A percentile compares a stretch with the other conserved stretches of the same genome.
Conservation (phyloP, 1,284 basidiomycete genomes). For the Boletellus sp. region DNA sequence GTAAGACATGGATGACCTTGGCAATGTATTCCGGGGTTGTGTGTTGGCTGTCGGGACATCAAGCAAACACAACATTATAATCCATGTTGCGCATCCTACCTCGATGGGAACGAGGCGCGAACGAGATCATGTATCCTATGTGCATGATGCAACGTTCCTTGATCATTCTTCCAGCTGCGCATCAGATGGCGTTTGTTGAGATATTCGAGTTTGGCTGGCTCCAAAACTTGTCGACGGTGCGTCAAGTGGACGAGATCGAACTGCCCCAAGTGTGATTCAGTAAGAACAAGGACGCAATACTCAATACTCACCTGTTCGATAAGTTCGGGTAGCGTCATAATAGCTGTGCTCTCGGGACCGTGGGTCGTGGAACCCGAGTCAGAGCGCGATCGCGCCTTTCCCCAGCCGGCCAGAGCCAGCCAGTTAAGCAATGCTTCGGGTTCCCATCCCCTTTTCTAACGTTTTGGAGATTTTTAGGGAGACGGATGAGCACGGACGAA, state of each 20-base stretch:
- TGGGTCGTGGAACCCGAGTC: constrained; percentile 25
- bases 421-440: constrained; percentile 89
- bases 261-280: constrained; percentile 30
- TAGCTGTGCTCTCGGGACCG: constrained; percentile 60
- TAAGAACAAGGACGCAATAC: background rate
- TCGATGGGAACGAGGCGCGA: constrained; percentile 40
- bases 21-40: constrained; percentile 54
- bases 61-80: background rate
- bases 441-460: constrained; percentile 79
- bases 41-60: constrained; percentile 38
- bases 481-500: background rate
- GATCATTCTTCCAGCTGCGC: constrained; percentile 40
- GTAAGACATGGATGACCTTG: constrained; percentile 52
- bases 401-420: constrained; percentile 92
- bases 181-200: constrained; percentile 78
- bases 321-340: constrained; percentile 66
- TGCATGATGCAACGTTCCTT: constrained; percentile 47
- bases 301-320: constrained; percentile 48
- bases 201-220: constrained; percentile 67
- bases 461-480: background rate
- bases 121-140: constrained; percentile 45
- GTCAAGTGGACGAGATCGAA: constrained; percentile 73
- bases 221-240: constrained; percentile 71
- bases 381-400: constrained; percentile 32
- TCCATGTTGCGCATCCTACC: constrained; percentile 20